Base-by-base conservation (phyloP, 2,329 filamentous ascomycete genomes). In the Aureobasidium sp. region DNA sequence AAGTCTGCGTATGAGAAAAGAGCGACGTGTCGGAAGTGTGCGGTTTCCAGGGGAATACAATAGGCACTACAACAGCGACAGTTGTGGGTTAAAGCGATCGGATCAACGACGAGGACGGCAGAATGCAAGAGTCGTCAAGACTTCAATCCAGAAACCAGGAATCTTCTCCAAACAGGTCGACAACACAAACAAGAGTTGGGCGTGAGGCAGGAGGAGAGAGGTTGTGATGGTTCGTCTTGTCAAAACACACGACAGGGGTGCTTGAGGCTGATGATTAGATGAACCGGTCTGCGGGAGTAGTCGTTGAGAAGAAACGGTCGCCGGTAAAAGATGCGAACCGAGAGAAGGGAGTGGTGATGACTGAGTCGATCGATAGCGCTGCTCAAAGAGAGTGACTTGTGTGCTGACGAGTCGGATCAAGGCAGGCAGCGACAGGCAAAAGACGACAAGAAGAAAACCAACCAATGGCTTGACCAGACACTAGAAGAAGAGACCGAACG, bases 221-320 rank as follows among this genome's bases (percentile, higher is more conserved):
- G 22, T 58, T 37, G 42, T 58, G 54, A 47, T 58, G 42, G 8
- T 58, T 42, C 56, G 29, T 48, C 56, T 31, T 19, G 57, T 42
- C 57, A 60, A 60, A 60, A 60, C 57, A 60, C 57, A 60, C 57
- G 57, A 27, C 42, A 35, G 35, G 45, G 57, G 31, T 14, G 27
- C 56, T 50, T 48, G 42, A 50, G 44, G 57, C 33, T 60, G 45
- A 50, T 60, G 44, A 35, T 57, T 48, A 45, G 40, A n/a, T 57
- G 24, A 24, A 59, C 35, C 54, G 42, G 54, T 39, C n/a, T 33
- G 42, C 44, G 54, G 54, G 54, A 40, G 15, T 27, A 12, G 22
- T 47, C 54, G 40, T 44, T 59, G 54, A 8, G 19, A 45, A 39
- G 31, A 48, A 60, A 60, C 57, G 57, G 57, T 45, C 57, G 45